Conservation (phyloP, 345 rosid genomes). For the Pugionium cornutum region DNA sequence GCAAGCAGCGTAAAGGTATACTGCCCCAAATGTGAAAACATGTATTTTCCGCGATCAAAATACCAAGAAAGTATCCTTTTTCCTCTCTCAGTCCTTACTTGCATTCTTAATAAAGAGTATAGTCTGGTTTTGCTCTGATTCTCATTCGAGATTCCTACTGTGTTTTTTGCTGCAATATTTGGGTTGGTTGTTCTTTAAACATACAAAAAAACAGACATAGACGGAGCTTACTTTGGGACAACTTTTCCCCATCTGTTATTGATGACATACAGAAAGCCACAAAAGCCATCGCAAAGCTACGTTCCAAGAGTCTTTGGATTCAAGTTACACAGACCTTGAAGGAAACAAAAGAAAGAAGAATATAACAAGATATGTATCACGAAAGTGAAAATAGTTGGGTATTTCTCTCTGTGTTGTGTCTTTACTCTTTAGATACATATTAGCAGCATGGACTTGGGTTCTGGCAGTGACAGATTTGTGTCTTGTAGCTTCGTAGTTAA, state of each 20-base stretch:
- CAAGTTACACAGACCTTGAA: conserved; percentile 71
- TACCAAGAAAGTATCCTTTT: conserved; percentile 87
- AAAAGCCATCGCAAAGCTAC: conserved; percentile 63
- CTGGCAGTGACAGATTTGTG: too few relatives aligned
- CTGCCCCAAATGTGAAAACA: conserved; percentile 88
- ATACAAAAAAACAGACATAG: conserved; percentile 55
- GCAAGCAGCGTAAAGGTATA: conserved; percentile 81
- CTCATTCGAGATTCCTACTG: background rate
- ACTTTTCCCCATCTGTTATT: conserved; percentile 80
- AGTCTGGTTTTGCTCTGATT: background rate
- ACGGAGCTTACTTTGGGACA: conserved; percentile 89
- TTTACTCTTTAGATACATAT: too few relatives aligned
- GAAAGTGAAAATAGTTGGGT: too few relatives aligned
- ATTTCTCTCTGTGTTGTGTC: too few relatives aligned
- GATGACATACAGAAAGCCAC: conserved; percentile 75
- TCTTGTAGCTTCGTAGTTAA: too few relatives aligned
- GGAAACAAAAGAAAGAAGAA: background rate
- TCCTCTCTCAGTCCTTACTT: background rate
- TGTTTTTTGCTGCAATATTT: background rate
- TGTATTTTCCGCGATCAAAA: conserved; percentile 79
- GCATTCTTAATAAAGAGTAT: background rate
- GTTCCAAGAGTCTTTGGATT: conserved; percentile 87
- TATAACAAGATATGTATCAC: too few relatives aligned
- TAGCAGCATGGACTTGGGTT: too few relatives aligned
- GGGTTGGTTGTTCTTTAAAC: conserved; percentile 48